phyloP scores from a whole-genome alignment of 2,329 filamentous ascomycete species.

The Lecanosticta acicola region DNA sequence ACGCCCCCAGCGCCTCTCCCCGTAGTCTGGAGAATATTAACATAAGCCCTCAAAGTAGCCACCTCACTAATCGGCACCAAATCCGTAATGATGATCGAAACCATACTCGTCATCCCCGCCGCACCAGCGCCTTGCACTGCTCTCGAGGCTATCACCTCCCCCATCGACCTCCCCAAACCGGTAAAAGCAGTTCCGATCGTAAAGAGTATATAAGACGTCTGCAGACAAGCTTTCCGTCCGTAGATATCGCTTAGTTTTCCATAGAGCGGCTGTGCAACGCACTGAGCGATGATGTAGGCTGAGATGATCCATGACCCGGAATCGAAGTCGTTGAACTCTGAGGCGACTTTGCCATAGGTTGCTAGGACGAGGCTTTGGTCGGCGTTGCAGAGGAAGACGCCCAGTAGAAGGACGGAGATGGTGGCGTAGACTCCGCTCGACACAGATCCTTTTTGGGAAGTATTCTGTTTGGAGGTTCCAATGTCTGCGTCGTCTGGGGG shows the following conservation, averaged over 20 bases:
- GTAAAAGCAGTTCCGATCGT: constrained; percentile 37
- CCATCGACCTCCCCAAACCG: constrained; percentile 36
- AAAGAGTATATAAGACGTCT: constrained; percentile 39
- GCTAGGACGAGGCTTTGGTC: constrained; percentile 62
- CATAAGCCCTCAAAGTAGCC: constrained; percentile 46
- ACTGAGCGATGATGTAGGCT: constrained; percentile 41
- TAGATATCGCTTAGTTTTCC: constrained; percentile 44
- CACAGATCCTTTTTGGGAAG: constrained; percentile 5
- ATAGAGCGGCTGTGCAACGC: constrained; percentile 39
- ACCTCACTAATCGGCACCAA: constrained; percentile 46
- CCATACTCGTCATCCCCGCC: constrained; percentile 41
- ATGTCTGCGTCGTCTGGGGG: constrained; percentile 22
- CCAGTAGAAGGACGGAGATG: constrained; percentile 36
- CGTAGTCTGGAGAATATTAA: constrained; percentile 48
- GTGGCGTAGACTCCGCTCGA: constrained; percentile 21
- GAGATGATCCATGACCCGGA: constrained; percentile 42
- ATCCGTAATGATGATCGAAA: constrained; percentile 47
- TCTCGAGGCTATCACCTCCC: constrained; percentile 38
- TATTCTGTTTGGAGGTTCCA: constrained; percentile 7
- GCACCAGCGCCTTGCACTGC: constrained; percentile 41
- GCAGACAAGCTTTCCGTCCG: constrained; percentile 38
- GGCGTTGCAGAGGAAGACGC: constrained; percentile 60
- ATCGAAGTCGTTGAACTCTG: constrained; percentile 40
- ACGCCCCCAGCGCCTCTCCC: constrained; percentile 50
- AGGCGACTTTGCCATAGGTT: constrained; percentile 53